These are phyloP conservation scores for Reutealis trisperma DNA, from an alignment of 345 rosid genomes.

Conservation along the genomic window DNA sequence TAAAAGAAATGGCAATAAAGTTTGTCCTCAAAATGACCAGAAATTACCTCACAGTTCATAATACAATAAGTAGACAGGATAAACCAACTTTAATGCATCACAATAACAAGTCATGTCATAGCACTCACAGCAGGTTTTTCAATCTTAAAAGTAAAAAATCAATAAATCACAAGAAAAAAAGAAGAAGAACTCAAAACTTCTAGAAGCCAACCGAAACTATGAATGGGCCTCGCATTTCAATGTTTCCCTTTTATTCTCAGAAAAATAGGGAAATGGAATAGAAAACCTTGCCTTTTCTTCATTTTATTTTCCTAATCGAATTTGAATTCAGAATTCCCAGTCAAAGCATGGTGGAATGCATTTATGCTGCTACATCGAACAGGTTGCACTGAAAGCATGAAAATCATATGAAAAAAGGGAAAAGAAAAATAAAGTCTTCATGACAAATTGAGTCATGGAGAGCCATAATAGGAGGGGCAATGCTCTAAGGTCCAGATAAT, in stretches of 20 bases:
- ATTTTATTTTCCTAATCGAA: neutral
- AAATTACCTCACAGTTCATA: neutral
- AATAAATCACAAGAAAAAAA: neutral
- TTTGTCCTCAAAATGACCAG: neutral
- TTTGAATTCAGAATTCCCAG: neutral
- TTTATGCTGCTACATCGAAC: neutral
- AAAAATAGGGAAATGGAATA: neutral
- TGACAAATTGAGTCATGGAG: neutral
- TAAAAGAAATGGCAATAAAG: constrained; percentile 8
- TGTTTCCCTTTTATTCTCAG: neutral
- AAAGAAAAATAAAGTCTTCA: neutral
- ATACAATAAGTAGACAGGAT: neutral
- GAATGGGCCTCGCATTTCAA: neutral
- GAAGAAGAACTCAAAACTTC: neutral
- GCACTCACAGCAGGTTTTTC: neutral
- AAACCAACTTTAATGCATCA: neutral
- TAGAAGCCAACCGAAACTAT: neutral
- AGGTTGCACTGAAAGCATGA: neutral
- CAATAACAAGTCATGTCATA: neutral
- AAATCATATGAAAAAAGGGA: neutral
- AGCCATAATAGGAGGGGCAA: neutral
- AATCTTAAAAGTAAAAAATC: too few species aligned
- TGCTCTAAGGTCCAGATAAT: neutral
- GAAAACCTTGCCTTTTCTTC: neutral
- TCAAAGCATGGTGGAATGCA: neutral